Percentiles rank a stretch among this genome's conserved stretches.
phyloP scores from a whole-genome alignment of 1,284 basidiomycete species.

The Ganoderma multipileum region DNA sequence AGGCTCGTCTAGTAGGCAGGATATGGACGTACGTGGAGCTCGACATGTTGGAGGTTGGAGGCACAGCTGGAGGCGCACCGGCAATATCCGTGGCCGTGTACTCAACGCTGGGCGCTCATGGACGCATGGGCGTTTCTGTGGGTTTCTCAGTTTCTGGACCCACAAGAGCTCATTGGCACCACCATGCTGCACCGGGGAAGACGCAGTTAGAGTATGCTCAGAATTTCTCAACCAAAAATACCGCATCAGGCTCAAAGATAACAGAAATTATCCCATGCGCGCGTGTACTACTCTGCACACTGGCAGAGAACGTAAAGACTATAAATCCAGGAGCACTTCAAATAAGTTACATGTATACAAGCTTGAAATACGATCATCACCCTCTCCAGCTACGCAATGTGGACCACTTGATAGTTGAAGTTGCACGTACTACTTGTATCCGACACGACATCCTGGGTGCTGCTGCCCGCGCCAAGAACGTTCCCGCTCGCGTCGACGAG shows the following conservation, averaged over 20 bases:
- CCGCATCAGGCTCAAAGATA: too few relatives aligned
- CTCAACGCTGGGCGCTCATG: slow-evolving; percentile 2
- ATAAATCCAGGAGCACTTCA: background rate
- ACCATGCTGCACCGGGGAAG: too few relatives aligned
- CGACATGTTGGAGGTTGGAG: slow-evolving; percentile 35
- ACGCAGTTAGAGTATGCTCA: too few relatives aligned
- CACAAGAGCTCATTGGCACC: too few relatives aligned
- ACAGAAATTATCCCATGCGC: too few relatives aligned
- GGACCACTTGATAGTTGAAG: slow-evolving; percentile 27
- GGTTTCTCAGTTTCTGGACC: too few relatives aligned
- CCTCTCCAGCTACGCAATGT: slow-evolving; percentile 12
- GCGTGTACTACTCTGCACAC: background rate
- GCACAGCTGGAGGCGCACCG: slow-evolving; percentile 17
- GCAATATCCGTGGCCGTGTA: slow-evolving; percentile 1
- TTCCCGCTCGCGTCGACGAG: slow-evolving; percentile 12
- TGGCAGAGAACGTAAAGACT: background rate
- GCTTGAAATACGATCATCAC: background rate
- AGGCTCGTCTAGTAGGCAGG: background rate
- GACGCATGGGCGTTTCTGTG: background rate
- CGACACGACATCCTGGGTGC: slow-evolving; percentile 20
- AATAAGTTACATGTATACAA: background rate
- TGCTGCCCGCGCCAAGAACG: slow-evolving; percentile 22
- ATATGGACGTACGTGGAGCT: slow-evolving; percentile 37
- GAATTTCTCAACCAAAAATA: too few relatives aligned
- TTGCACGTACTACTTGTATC: slow-evolving; percentile 20